Percentiles rank a stretch among this genome's conserved stretches.
phyloP scores from a whole-genome alignment of 495 filamentous ascomycete genomes.

The Hyphodiscus hymeniophilus region DNA sequence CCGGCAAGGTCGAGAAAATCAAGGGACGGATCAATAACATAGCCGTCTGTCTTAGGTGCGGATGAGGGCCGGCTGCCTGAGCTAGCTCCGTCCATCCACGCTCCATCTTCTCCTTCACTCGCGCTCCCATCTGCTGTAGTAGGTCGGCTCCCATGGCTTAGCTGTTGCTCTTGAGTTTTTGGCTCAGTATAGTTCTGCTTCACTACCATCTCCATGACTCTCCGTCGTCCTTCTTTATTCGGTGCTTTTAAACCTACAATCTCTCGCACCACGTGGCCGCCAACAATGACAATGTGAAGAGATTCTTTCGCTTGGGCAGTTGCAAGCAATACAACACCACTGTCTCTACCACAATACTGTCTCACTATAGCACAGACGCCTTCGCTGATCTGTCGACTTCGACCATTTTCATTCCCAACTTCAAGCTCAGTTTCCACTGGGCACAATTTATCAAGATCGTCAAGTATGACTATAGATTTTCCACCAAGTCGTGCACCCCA shows the following conservation, averaged over 20 bases:
- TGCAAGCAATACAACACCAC: conserved; percentile 76
- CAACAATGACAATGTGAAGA: conserved; percentile 69
- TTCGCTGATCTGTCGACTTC: conserved; percentile 88
- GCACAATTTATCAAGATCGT: conserved; percentile 88
- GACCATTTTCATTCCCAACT: conserved; percentile 82
- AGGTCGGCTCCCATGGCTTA: conserved; percentile 36
- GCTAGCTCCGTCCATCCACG: conserved; percentile 60
- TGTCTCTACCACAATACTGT: conserved; percentile 66
- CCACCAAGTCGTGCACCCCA: conserved; percentile 86
- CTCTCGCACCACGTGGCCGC: conserved; percentile 73
- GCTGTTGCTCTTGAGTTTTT: conserved; percentile 30
- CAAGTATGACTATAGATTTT: conserved; percentile 72
- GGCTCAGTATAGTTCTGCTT: conserved; percentile 34
- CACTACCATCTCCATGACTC: conserved; percentile 68
- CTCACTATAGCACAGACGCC: conserved; percentile 72
- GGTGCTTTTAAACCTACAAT: conserved; percentile 81
- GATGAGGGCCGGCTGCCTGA: conserved; percentile 21
- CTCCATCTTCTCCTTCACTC: conserved; percentile 40
- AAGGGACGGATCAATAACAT: conserved; percentile 61
- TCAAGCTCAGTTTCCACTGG: conserved; percentile 88
- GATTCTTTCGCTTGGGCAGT: conserved; percentile 90
- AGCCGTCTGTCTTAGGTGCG: conserved; percentile 43
- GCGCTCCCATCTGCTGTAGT: conserved; percentile 42
- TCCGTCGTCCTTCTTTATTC: conserved; percentile 81
- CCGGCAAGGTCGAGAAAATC: conserved; percentile 91